Evolutionary conservation across 495 filamentous ascomycete species (phyloP).

Genomic region (Aspergillus biplanus): DNA sequence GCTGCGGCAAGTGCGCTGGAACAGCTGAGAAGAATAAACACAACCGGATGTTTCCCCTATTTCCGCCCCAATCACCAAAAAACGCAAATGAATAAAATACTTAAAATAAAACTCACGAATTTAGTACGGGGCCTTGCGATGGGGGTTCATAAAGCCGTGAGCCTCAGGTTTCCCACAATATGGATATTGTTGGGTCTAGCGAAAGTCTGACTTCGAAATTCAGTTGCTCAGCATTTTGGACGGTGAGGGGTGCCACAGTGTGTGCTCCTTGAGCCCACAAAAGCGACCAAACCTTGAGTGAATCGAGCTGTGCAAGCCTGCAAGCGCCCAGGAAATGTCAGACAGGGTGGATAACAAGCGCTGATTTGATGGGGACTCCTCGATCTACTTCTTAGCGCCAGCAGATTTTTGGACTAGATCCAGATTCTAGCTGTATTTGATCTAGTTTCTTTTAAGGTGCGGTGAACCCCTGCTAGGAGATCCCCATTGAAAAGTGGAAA

Average conservation of each 20-base stretch:
- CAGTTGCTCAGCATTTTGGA: neutral
- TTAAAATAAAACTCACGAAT: too few relatives aligned
- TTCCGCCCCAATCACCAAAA: too few relatives aligned
- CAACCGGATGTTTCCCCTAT: too few relatives aligned
- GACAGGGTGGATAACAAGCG: conserved; percentile 2
- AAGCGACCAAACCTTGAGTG: neutral
- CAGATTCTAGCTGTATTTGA: conserved; percentile 13
- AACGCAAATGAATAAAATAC: too few relatives aligned
- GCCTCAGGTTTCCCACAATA: too few relatives aligned
- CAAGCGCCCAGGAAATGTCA: conserved; percentile 18
- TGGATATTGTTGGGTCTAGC: neutral
- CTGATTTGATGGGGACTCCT: conserved; percentile 19
- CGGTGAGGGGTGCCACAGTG: conserved; percentile 13
- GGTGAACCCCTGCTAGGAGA: conserved; percentile 16
- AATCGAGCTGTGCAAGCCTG: neutral
- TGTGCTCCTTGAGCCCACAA: conserved; percentile 21
- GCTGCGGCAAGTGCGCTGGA: neutral
- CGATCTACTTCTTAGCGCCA: conserved; percentile 23
- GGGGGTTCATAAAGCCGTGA: too few relatives aligned
- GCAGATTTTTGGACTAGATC: conserved; percentile 13
- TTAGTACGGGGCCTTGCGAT: too few relatives aligned
- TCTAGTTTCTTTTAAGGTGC: conserved; percentile 9
- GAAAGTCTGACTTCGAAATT: neutral
- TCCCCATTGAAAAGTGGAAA: conserved; percentile 4
- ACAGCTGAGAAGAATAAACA: neutral